phyloP scores from a whole-genome alignment of 1,284 basidiomycete genomes.

The Pseudomicrostroma phylloplanum region DNA sequence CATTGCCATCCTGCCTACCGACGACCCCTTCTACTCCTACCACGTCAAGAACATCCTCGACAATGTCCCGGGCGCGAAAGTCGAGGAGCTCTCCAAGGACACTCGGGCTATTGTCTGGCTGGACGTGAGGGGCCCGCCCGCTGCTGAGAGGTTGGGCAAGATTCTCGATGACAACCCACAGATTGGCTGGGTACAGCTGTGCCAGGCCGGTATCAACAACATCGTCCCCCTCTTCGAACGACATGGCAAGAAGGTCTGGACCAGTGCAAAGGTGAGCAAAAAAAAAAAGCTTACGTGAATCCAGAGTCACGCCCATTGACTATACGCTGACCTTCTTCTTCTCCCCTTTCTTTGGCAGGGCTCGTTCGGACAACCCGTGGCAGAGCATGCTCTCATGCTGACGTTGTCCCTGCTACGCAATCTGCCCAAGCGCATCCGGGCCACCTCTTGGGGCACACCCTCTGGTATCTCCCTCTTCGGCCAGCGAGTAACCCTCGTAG shows the following conservation, averaged over 20 bases:
- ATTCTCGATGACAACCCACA: slow-evolving; percentile 8
- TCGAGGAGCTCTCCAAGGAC: slow-evolving; percentile 9
- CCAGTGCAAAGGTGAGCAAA: slow-evolving; percentile 25
- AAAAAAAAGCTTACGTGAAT: no score
- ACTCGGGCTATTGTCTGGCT: slow-evolving; percentile 19
- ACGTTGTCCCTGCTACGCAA: slow-evolving; percentile 17
- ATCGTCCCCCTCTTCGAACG: slow-evolving; percentile 19
- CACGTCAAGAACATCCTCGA: slow-evolving; percentile 4
- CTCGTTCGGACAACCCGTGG: slow-evolving; percentile 24
- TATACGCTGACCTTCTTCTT: no score
- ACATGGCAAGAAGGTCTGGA: slow-evolving; percentile 19
- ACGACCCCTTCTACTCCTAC: not conserved
- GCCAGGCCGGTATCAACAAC: slow-evolving; percentile 34
- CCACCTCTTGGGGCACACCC: slow-evolving; percentile 17
- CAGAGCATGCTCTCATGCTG: slow-evolving; percentile 33
- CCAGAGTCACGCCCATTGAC: no score
- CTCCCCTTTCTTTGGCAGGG: slow-evolving; percentile 13
- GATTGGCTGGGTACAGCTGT: slow-evolving; percentile 29
- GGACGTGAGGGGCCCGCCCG: slow-evolving; percentile 7
- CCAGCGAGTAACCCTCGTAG: slow-evolving; percentile 22
- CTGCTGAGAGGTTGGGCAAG: slow-evolving; percentile 9
- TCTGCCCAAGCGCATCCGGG: slow-evolving; percentile 15
- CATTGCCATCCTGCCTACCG: slow-evolving; percentile 9
- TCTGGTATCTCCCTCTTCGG: slow-evolving; percentile 12
- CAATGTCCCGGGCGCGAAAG: not conserved